These are phyloP conservation scores for Picochlorum sp. DNA, from an alignment of 139 green algal species.

Conservation along the genomic window DNA sequence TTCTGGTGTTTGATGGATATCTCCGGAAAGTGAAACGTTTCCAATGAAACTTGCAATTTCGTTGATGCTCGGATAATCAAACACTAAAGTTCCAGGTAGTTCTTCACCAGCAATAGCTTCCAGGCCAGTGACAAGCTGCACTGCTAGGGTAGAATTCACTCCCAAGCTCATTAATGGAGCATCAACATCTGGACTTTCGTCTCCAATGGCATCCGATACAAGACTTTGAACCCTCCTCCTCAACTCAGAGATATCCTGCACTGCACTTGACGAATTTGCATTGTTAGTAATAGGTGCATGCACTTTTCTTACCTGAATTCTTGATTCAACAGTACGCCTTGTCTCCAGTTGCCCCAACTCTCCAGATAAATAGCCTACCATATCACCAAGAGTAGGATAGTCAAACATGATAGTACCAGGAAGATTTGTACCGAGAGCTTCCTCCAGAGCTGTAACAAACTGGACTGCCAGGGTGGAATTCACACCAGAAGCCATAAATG, in stretches of 20 bases:
- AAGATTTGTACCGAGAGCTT: conserved; percentile 24
- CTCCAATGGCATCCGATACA: neutral
- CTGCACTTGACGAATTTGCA: neutral
- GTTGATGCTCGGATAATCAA: conserved; percentile 34
- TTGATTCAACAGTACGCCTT: neutral
- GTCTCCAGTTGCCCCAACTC: neutral
- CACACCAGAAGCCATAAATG: conserved; percentile 48
- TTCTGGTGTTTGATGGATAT: neutral
- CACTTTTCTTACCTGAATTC: neutral
- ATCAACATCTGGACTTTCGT: neutral
- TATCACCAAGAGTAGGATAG: conserved; percentile 16
- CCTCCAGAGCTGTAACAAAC: conserved; percentile 12
- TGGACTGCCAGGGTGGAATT: conserved; percentile 33
- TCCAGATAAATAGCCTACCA: conserved; percentile 3
- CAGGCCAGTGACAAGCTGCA: conserved; percentile 33
- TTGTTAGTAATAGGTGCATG: neutral
- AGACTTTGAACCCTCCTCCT: neutral
- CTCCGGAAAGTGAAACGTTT: neutral
- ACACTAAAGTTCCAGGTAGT: conserved; percentile 33
- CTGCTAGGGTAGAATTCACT: conserved; percentile 29
- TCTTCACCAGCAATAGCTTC: conserved; percentile 17
- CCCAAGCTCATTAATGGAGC: conserved; percentile 20
- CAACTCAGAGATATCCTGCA: neutral
- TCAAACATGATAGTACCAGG: conserved; percentile 59
- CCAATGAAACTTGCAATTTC: conserved; percentile 18